Evolutionary conservation across 1,139 yeast species (phyloP), one percentile per base, ranked within the genome.

Genomic region (Blastobotrys arbuscula): DNA sequence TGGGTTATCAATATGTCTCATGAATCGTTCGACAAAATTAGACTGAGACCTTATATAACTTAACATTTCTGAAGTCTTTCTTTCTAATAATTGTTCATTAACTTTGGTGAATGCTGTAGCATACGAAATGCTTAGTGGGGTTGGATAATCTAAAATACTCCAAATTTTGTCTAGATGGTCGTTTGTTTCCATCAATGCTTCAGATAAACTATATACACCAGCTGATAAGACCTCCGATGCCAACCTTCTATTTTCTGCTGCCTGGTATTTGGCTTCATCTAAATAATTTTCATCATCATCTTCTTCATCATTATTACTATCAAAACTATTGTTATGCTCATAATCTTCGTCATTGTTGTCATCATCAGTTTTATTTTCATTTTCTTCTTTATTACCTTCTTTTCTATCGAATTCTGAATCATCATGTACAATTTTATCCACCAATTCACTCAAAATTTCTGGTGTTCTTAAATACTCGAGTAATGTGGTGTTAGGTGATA

Each of bases 141-240:
- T 72, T 1, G 73, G 71, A 48, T 70, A 72, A 57, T 87, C 95
- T 54, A 92, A 74, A 20, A 90, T 74, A 23, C 79, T 69, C 98
- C 98, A 92, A 48, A 92, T 71, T 60, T 76, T 79, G 53, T 79
- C 78, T 55, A 94, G 67, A 45, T 86, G 74, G 18, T 73, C 75
- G 2, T 79, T 73, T 51, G 82, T 79, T 59, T 86, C 94, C 84
- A 92, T 84, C 45, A 92, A 82, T 0, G 96, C 82, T 59, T 92
- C 96, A 3, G 96, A 86, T 35, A 94, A 74, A 3, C 95, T 85
- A 97, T 97, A 92, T 7, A 89, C 94, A 62, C 92, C 97, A 3
- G 95, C 89, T 49, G 92, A 81, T 39, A 92, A 73, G 40, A 92
- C 84, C 63, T 94, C 98, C 3, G 96, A 92, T 54, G 90, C 77